These are phyloP conservation scores for Akebia trifoliata DNA, from an alignment of 164 flowering plant species.

Conservation along the genomic window DNA sequence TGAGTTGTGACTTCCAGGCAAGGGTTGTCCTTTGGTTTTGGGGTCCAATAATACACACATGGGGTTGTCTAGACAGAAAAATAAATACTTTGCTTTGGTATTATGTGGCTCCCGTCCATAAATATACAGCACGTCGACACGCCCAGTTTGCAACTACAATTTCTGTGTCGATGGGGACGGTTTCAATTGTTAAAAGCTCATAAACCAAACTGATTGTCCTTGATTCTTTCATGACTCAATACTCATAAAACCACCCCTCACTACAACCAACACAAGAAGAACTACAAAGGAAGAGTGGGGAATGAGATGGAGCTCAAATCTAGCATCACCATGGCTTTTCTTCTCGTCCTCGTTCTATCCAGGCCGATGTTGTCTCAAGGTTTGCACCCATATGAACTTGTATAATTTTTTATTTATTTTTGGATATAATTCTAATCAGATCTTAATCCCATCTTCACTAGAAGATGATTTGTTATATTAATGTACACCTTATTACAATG, in stretches of 20 bases:
- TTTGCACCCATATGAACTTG: conserved; percentile 3
- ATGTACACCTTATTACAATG: too few species aligned
- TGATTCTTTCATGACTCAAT: conserved; percentile 12
- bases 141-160: conserved; percentile 22
- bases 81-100: conserved; percentile 1
- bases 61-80: conserved; percentile 28
- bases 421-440: not conserved
- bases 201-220: not conserved
- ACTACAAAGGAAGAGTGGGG: not conserved
- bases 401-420: not conserved
- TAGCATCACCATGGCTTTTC: conserved; percentile 10
- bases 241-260: not conserved
- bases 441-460: too few species aligned
- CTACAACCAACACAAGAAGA: not conserved
- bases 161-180: conserved; percentile 44
- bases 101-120: conserved; percentile 17
- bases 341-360: conserved; percentile 24
- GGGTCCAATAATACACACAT: conserved; percentile 47
- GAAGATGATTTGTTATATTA: too few species aligned
- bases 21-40: not conserved
- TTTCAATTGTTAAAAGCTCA: conserved; percentile 28
- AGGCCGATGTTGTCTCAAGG: conserved; percentile 30
- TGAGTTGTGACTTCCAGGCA: too few species aligned
- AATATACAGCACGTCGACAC: conserved; percentile 34
- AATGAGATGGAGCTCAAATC: conserved; percentile 36